Percentiles rank a stretch among this genome's conserved stretches.
Evolutionary conservation across 73 alveolate species (phyloP).

Genomic region (Stentor roeselii): DNA sequence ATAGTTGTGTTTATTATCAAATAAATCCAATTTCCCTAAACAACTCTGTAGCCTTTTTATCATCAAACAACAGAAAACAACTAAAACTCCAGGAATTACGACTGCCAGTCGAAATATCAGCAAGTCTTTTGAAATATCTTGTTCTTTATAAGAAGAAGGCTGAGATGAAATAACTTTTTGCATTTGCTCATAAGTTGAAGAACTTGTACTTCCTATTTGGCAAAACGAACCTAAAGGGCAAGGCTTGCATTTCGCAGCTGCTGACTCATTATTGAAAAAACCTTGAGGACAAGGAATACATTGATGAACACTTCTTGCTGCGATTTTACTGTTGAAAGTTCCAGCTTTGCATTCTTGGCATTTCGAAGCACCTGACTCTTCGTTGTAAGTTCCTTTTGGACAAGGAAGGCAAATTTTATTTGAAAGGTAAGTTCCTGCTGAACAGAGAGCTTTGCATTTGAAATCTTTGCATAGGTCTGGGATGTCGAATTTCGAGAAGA

Average conservation of each 20-base stretch:
- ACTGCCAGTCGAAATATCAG: background rate
- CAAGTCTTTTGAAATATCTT: background rate
- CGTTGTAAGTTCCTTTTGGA: conserved; percentile 24
- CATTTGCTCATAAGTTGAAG: background rate
- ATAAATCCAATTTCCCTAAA: background rate
- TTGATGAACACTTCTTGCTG: background rate
- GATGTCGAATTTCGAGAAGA: background rate
- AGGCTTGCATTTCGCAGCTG: background rate
- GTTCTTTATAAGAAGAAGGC: background rate
- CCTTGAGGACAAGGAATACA: conserved; percentile 17
- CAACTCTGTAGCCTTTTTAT: background rate
- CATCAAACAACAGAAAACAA: background rate
- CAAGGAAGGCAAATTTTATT: background rate
- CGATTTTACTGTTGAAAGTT: background rate
- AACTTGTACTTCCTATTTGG: background rate
- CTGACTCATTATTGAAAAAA: background rate
- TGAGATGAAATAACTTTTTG: background rate
- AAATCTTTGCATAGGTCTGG: background rate
- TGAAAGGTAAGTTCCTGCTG: conserved; percentile 13
- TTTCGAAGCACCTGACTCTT: background rate
- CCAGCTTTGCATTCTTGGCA: background rate
- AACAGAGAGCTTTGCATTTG: conserved; percentile 11
- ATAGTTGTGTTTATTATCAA: background rate
- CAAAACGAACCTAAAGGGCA: conserved; percentile 8
- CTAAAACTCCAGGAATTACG: background rate